These are phyloP conservation scores for Neoarthrinium moseri DNA, from an alignment of 2,329 filamentous ascomycete genomes.

Conservation along the genomic window DNA sequence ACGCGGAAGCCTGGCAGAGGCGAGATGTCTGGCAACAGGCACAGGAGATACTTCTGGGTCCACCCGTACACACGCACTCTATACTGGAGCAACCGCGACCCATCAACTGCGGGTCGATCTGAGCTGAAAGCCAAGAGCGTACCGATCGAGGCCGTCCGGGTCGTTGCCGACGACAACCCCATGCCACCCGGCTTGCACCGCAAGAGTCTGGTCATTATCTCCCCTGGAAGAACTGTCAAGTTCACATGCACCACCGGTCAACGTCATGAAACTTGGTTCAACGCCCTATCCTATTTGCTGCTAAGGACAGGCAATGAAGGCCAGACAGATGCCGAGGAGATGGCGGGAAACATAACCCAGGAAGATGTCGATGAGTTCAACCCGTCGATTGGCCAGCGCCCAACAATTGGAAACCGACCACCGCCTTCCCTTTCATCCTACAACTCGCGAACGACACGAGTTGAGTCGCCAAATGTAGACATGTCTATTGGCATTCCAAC, in stretches of 20 bases:
- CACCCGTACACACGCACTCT: slow-evolving; percentile 95
- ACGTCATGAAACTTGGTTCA: slow-evolving; percentile 98
- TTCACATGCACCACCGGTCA: slow-evolving; percentile 94
- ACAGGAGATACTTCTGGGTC: slow-evolving; percentile 97
- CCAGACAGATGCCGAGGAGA: slow-evolving; percentile 60
- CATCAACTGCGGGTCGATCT: slow-evolving; percentile 71
- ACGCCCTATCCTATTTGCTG: slow-evolving; percentile 89
- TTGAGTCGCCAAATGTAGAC: slow-evolving; percentile 57
- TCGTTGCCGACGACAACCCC: slow-evolving; percentile 91
- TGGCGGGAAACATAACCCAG: slow-evolving; percentile 54
- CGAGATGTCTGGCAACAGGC: slow-evolving; percentile 84
- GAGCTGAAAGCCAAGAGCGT: slow-evolving; percentile 86
- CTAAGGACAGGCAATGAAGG: slow-evolving; percentile 69
- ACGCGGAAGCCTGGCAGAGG: slow-evolving; percentile 90
- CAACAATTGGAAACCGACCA: slow-evolving; percentile 45
- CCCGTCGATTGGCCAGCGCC: slow-evolving; percentile 49
- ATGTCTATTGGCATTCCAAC: slow-evolving; percentile 55
- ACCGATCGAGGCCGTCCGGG: slow-evolving; percentile 86
- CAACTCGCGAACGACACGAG: slow-evolving; percentile 70
- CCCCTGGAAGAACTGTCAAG: slow-evolving; percentile 84
- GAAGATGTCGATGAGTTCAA: slow-evolving; percentile 81
- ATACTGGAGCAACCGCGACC: slow-evolving; percentile 95
- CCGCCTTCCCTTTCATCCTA: slow-evolving; percentile 75
- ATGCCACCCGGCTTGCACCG: slow-evolving; percentile 92
- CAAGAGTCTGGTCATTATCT: slow-evolving; percentile 88